Base-by-base conservation (phyloP, 2,329 filamentous ascomycete genomes). In the Colletotrichum lentis region DNA sequence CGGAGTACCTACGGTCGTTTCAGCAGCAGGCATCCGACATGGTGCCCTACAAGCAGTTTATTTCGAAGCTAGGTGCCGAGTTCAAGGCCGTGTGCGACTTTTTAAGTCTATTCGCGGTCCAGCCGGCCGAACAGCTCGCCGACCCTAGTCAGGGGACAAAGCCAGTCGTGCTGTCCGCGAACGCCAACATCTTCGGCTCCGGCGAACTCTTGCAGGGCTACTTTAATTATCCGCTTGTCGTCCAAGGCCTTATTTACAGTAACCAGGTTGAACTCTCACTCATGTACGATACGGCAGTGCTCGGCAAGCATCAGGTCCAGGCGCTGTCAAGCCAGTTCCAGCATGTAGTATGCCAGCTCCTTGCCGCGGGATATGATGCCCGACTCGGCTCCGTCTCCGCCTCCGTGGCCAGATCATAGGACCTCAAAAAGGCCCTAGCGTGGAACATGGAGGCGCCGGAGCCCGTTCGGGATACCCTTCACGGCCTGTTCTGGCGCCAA, bases 21-120 rank as follows among this genome's bases (percentile, higher is more conserved):
- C 77, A 79, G 65, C 71, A 74, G 16, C 73, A 75, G 54, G 72
- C 72, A 2, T 71, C 73, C 4, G 72, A 75, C 8, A 70, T 75
- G 46, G 72, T 76, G 2, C 67, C 72, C 0, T 70, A 73, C 47
- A 76, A 77, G 24, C 72, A 79, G 2, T 56, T 73, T 2, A 73
- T 63, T 83, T 46, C 59, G 16, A 62, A 54, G 59, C 22, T 62
- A 11, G 50, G 59, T 35, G 35, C 35, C 14, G 59, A 62, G 37
- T 46, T 27, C 22, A 22, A 54, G 41, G 49, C 37, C n/a, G 49
- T 41, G 37, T 62, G 59, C 49, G 16, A 53, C 50, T 54, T 62
- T 12, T 52, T 35, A 35, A 62, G 46, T 22, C 59, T 62, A 8
- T 49, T 62, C 35, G 59, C 47, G 11, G 47, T 53, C n/a, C 46